These are phyloP conservation scores for Elaeis guineensis DNA, from an alignment of 176 grass and related monocot genomes.

Conservation along the genomic window DNA sequence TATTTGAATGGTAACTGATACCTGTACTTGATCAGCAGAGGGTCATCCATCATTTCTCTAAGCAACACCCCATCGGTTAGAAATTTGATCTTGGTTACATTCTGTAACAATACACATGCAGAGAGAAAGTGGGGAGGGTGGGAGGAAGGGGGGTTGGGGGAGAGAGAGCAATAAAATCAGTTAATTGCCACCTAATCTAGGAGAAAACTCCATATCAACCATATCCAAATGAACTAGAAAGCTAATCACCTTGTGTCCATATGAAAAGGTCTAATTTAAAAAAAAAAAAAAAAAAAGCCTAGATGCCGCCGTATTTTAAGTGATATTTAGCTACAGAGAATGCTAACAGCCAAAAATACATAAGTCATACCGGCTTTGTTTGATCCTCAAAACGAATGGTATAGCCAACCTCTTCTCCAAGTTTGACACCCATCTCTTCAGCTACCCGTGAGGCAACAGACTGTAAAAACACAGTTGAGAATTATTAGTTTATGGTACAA, in stretches of 20 bases:
- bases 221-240: not conserved
- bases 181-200: constrained; percentile 1
- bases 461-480: constrained; percentile 32
- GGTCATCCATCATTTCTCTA: constrained; percentile 99
- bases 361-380: constrained; percentile 72
- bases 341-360: constrained; percentile 10
- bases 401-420: constrained; percentile 98
- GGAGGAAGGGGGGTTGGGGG: not conserved
- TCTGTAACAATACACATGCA: constrained; percentile 36
- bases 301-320: no score
- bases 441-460: constrained; percentile 81
- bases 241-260: no score
- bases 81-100: constrained; percentile 83
- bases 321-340: not conserved
- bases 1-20: constrained; percentile 10
- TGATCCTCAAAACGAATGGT: constrained; percentile 93
- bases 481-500: no score
- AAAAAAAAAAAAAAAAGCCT: no score
- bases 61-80: constrained; percentile 92
- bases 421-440: constrained; percentile 78
- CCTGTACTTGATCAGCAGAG: constrained; percentile 91
- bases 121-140: not conserved
- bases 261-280: no score
- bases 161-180: not conserved
- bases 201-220: not conserved